Percentiles rank a stretch among this genome's conserved stretches.
Evolutionary conservation across 2,329 filamentous ascomycete species (phyloP).

Genomic region (Alternaria dauci): DNA sequence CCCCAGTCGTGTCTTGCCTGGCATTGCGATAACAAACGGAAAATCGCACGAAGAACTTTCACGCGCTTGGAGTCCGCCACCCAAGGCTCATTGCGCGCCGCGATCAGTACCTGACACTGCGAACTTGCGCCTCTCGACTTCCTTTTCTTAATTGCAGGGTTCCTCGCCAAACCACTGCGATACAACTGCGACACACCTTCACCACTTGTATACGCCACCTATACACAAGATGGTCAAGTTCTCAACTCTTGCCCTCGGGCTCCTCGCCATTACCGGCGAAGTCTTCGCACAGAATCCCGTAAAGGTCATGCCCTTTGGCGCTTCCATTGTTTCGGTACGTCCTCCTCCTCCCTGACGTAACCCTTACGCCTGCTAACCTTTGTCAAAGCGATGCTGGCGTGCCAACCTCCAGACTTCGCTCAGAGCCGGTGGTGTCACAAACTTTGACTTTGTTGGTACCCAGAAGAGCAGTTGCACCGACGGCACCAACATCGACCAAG

Average conservation of each 20-base stretch:
- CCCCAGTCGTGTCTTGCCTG: background rate
- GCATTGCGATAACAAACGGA: background rate
- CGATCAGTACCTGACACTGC: background rate
- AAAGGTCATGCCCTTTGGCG: slow-evolving; percentile 50
- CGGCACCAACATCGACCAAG: slow-evolving; percentile 53
- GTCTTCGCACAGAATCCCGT: slow-evolving; percentile 34
- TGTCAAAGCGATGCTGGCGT: slow-evolving; percentile 47
- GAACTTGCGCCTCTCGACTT: background rate
- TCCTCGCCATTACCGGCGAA: slow-evolving; percentile 29
- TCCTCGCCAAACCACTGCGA: background rate
- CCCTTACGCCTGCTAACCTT: slow-evolving; percentile 14
- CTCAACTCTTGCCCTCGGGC: slow-evolving; percentile 28
- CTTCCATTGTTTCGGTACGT: slow-evolving; percentile 46
- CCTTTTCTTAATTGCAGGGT: background rate
- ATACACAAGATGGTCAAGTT: slow-evolving; percentile 34
- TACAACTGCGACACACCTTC: background rate
- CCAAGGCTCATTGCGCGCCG: background rate
- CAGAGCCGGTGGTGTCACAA: slow-evolving; percentile 28
- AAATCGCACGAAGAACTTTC: background rate
- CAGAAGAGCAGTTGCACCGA: slow-evolving; percentile 48
- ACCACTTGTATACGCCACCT: background rate
- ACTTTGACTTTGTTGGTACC: slow-evolving; percentile 50
- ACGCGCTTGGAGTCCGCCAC: background rate
- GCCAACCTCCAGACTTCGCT: slow-evolving; percentile 45
- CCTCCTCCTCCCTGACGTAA: background rate